Evolutionary conservation across 768 basidiomycete genomes (phyloP).

Genomic region (Lactifluus hygrophoroides): DNA sequence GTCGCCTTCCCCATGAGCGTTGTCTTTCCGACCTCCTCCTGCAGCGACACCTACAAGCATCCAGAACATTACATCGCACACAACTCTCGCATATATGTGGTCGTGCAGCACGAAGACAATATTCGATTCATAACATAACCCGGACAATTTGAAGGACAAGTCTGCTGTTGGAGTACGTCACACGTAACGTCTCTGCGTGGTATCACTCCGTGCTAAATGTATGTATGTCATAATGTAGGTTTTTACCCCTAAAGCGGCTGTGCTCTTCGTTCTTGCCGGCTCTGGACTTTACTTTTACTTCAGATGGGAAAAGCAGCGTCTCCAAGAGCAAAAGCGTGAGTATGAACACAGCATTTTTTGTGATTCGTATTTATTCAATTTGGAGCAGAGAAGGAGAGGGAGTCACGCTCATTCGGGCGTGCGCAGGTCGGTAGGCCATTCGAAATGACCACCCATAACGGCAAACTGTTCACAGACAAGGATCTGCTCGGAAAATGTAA

Average conservation of each 20-base stretch:
- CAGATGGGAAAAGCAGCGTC: conserved; percentile 70
- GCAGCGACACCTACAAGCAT: neutral
- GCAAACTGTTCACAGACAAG: conserved; percentile 66
- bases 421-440: conserved; percentile 92
- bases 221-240: conserved; percentile 41
- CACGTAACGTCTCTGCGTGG: neutral
- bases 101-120: neutral
- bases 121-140: neutral
- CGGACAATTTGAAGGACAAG: conserved; percentile 11
- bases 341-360: neutral
- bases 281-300: conserved; percentile 84
- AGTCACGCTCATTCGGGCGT: conserved; percentile 66
- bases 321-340: conserved; percentile 70
- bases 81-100: neutral
- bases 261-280: conserved; percentile 76
- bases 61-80: neutral
- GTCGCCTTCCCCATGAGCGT: conserved; percentile 13
- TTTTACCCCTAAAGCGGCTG: conserved; percentile 84
- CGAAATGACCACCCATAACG: conserved; percentile 56
- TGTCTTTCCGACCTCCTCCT: conserved; percentile 1
- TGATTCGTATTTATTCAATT: neutral
- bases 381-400: conserved; percentile 53
- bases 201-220: neutral
- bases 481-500: conserved; percentile 87
- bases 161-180: conserved; percentile 18